Base-by-base conservation (phyloP, 345 rosid genomes). In the Eucalyptus melliodora region DNA sequence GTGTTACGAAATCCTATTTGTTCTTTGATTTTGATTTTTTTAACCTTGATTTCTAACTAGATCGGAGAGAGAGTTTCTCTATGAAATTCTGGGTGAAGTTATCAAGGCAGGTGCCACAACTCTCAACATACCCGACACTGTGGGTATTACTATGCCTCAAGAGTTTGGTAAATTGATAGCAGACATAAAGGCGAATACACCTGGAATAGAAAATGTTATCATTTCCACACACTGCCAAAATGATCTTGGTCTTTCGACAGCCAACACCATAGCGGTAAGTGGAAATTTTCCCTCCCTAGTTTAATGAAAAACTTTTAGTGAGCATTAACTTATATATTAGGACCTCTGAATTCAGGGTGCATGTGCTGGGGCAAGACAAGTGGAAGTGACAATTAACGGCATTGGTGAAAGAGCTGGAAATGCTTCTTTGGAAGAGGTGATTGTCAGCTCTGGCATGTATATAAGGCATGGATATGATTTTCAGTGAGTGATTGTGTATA, bases 371-470 rank as follows among this genome's bases (percentile, higher is more conserved):
- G 99, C 99, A 17, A 96, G 99, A 90, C 99, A 98, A 91, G 87
- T 98, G 88, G 99, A 98, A 92, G 99, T 97, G 80, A 98, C 99
- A 1, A 94, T 98, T 89, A 97, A 98, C 90, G 99, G 99, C 89
- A 98, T 98, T 87, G 99, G 99, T 81, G 99, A 98, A 90, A 96
- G 99, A 91, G 99, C 99, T 88, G 99, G 99, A 92, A 98, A 98
- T 92, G 99, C 99, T 90, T 96, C 99, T 50, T 88, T 98, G 90
- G 99, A 97, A 94, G 99, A 98, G 99, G 99, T 97, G 87, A 62
- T 3, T 40, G 5, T 77, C 5, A 7, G 30, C 47, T 40, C 30
- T 40, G 47, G 47, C 85, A 77, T 77, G 45, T 37, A 21, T 21
- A 21, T 21, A 40, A 77, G 27, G 45, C 47, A 37, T 77, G 47